Base-by-base conservation (phyloP, 495 filamentous ascomycete species). In the Talaromyces liani region DNA sequence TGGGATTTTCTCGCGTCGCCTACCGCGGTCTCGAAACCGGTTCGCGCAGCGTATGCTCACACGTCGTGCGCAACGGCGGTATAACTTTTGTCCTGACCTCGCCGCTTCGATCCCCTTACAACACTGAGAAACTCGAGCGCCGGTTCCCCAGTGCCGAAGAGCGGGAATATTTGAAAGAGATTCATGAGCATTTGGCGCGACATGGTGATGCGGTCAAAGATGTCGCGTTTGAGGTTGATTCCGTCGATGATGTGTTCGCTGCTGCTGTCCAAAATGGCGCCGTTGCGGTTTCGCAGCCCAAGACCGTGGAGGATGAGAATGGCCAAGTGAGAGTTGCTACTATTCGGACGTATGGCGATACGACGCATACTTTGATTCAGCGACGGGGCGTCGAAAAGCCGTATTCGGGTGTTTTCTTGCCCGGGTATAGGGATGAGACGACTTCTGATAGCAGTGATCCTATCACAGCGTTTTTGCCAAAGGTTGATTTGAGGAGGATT, bases 141-240 rank as follows among this genome's bases (percentile, higher is more conserved):
- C n/a, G 54, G 6, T 60, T 61, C 0, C 75, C 83, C 27, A 22
- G 27, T 14, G 53, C n/a, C 22, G 81, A 86, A 56, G 89, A 92
- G 45, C 80, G 79, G 41, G 71, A 70, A 7, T 71, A 86, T 16
- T 75, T 95, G 10, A 72, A 74, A 29, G 88, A 91, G 61, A 89
- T 96, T 63, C 83, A 93, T 71, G 75, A 71, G 4, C 92, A 97
- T 68, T 80, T 92, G 29, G 86, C 89, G 71, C 78, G 83, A 62
- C 92, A 97, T 69, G 93, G 92, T 16, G 92, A 97, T 74, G 92
- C 84, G 0, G 93, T 96, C 53, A 94, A 92, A 74, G 92, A 94
- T 73, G 91, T 95, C 6, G 85, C 93, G 3, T 97, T 96, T 68
- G 89, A 93, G 71, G 92, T 97, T 22, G 92, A 97, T 71, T 81